Percentiles rank a stretch among this genome's conserved stretches.
phyloP scores from a whole-genome alignment of 2,329 filamentous ascomycete genomes.

The Sarocladium strictum region DNA sequence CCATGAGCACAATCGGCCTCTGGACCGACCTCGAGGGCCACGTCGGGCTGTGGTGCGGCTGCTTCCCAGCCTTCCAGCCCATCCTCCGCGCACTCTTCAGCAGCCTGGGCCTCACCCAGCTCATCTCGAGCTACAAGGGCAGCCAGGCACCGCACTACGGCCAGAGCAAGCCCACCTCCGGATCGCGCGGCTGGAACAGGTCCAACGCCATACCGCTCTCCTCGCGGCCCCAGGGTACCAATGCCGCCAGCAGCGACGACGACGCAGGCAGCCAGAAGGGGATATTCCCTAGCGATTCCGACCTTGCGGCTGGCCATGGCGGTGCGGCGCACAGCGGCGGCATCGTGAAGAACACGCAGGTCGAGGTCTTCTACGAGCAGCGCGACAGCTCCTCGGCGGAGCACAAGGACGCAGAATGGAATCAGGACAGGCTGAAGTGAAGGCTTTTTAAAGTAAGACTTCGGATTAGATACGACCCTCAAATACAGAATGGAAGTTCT shows the following conservation, averaged over 20 bases:
- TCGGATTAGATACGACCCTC: too few species aligned
- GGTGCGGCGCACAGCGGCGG: not conserved
- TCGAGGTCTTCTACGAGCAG: conserved; percentile 1
- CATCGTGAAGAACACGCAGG: conserved; percentile 3
- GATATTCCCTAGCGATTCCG: not conserved
- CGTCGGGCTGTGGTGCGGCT: conserved; percentile 36
- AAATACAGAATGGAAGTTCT: too few species aligned
- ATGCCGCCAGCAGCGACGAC: not conserved
- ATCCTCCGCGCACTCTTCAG: conserved; percentile 26
- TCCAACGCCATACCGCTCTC: not conserved
- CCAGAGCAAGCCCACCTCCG: not conserved
- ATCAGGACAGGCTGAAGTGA: not conserved
- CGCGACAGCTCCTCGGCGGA: not conserved
- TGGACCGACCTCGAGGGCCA: conserved; percentile 37
- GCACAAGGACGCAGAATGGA: not conserved
- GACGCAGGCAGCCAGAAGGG: conserved; percentile 1
- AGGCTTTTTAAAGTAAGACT: too few species aligned
- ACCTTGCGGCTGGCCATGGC: not conserved
- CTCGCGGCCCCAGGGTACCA: not conserved
- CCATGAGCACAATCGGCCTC: conserved; percentile 27
- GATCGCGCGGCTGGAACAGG: not conserved
- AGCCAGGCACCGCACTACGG: not conserved
- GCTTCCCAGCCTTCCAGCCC: conserved; percentile 33
- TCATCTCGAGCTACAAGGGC: conserved; percentile 1
- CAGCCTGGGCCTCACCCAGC: not conserved